Evolutionary conservation across 306 rosid species (phyloP).

Genomic region (Medicago arabica): DNA sequence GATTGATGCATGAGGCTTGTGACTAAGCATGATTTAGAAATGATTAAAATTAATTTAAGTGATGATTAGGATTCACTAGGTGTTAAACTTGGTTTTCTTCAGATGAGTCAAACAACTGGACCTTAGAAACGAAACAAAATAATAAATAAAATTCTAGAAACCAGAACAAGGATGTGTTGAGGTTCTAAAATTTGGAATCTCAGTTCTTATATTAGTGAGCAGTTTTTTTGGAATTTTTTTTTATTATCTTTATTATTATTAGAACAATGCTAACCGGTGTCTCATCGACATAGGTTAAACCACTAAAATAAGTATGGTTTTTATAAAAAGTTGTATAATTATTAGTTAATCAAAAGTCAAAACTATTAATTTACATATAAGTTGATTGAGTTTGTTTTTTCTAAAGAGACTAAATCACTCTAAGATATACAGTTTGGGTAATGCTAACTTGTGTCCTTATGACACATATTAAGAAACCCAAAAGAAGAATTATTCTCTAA

Average conservation of each 20-base stretch:
- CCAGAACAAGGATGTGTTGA: background rate
- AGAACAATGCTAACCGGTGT: no score
- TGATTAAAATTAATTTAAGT: conserved; percentile 10
- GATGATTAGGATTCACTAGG: conserved; percentile 38
- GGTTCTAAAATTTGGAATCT: conserved; percentile 39
- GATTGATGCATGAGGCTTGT: conserved; percentile 45
- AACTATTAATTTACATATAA: background rate
- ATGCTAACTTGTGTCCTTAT: no score
- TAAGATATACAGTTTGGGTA: no score
- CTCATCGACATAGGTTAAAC: no score
- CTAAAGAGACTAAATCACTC: no score
- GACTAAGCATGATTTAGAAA: conserved; percentile 30
- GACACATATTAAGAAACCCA: no score
- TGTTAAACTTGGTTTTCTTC: conserved; percentile 24
- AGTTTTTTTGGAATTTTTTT: no score
- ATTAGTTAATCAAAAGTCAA: no score
- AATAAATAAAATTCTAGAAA: background rate
- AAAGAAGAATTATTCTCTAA: no score
- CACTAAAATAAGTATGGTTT: no score
- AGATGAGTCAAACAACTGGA: conserved; percentile 26
- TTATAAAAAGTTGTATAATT: no score
- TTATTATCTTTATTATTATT: no score
- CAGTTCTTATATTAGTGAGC: conserved; percentile 22
- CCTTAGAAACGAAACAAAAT: background rate
- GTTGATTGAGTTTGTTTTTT: background rate